phyloP scores from a whole-genome alignment of 78 protist species.

The Creolimax fragrantissima region DNA sequence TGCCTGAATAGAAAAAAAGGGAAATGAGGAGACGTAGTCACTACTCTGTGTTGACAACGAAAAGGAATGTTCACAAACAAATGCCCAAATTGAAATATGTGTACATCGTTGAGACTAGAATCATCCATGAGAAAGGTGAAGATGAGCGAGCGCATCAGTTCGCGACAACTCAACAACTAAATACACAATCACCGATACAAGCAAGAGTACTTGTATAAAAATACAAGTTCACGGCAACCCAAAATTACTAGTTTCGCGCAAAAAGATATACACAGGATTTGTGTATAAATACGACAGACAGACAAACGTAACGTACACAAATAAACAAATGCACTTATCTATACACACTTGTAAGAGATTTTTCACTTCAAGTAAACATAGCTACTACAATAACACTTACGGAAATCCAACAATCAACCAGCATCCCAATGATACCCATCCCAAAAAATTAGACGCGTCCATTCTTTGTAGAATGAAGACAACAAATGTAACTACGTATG shows the following conservation, averaged over 20 bases:
- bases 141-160: too few species aligned
- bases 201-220: neutral
- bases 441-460: neutral
- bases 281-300: neutral
- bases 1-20: neutral
- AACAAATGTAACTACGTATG: neutral
- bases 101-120: too few species aligned
- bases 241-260: neutral
- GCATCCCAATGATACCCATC: neutral
- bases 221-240: neutral
- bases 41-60: too few species aligned
- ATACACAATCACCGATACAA: neutral
- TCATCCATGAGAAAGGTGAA: too few species aligned
- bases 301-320: neutral
- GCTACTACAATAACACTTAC: neutral
- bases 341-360: neutral
- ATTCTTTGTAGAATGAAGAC: neutral
- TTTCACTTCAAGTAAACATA: neutral
- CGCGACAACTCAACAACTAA: neutral
- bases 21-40: too few species aligned
- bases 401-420: constrained; percentile 17
- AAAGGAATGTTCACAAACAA: too few species aligned
- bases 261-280: neutral
- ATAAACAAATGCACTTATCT: neutral
- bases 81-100: too few species aligned